Base-by-base conservation (phyloP, 306 rosid genomes). In the Cucurbita ficifolia region DNA sequence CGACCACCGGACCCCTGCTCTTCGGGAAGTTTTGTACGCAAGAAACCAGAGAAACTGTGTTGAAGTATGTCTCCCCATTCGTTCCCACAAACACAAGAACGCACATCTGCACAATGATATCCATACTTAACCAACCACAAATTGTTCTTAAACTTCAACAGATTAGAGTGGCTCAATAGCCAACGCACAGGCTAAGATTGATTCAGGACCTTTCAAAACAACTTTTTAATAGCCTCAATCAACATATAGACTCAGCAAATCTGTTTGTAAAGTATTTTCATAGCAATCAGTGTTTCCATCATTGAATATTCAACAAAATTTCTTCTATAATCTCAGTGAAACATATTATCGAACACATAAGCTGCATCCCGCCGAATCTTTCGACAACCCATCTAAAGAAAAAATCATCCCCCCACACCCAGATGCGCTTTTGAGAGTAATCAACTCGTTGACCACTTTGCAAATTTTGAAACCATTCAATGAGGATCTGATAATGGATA, bases 1-100 rank as follows among this genome's bases (percentile, higher is more conserved):
- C 99, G 5, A 94, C 99, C 46, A 94, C 84, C 0, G 95, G 97
- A 39, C 99, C 99, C 46, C 97, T 82, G 74, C 92, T 94, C 83
- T 91, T 90, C 17, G 99, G 99, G 76, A 94, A 94, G 81, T 91
- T 94, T 85, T 94, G 97, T 53, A 94, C 92, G 58, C 96, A 86
- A 67, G 99, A 85, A 55, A 94, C 97, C 8, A 94, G 82, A 73
- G 97, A 78, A 81, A 82, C 96, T 40, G 97, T 94, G 81, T 94
- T 94, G 87, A 90, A 94, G 92, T 88, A 94, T 64, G 97, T 90
- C 84, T 90, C 97, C 18, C 98, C 97, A 70, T 94, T 94, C 55
- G 98, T 90, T 78, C 97, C 98, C 59, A 94, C 80, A 61, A 90
- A 94, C 74, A 94, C 86, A 63, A 87, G 94, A 80, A 81, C 51